phyloP scores from a whole-genome alignment of 306 rosid genomes.

The Lotus japonicus region DNA sequence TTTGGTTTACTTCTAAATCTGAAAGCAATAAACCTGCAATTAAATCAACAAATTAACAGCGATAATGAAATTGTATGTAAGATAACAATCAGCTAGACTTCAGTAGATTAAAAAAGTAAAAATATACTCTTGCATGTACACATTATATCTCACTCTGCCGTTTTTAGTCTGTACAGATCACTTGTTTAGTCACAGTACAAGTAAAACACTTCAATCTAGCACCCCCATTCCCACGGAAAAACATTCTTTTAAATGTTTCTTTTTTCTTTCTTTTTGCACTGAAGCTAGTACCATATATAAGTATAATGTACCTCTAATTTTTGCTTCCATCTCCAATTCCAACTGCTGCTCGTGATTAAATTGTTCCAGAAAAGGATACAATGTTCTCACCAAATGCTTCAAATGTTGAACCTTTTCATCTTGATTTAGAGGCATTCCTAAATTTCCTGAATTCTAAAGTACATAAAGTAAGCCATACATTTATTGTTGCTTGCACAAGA shows the following conservation, averaged over 20 bases:
- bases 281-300: not conserved
- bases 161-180: not conserved
- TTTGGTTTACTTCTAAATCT: slow-evolving; percentile 2
- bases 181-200: too few species aligned
- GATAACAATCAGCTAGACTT: not conserved
- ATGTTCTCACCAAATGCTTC: slow-evolving; percentile 7
- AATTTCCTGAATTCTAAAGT: slow-evolving; percentile 1
- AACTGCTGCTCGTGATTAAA: slow-evolving; percentile 22
- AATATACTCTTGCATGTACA: not conserved
- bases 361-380: slow-evolving; percentile 20
- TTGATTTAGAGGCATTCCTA: not conserved
- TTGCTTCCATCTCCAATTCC: slow-evolving; percentile 21
- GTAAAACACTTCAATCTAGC: too few species aligned
- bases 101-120: not conserved
- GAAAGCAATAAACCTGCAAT: slow-evolving; percentile 9
- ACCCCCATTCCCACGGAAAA: too few species aligned
- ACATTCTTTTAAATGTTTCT: too few species aligned
- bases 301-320: slow-evolving; percentile 2
- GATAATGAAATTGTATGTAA: not conserved
- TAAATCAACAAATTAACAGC: not conserved
- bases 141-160: not conserved
- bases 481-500: not conserved
- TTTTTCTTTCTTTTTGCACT: not conserved
- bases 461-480: not conserved
- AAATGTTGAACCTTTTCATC: slow-evolving; percentile 12